Evolutionary conservation across 2,329 filamentous ascomycete species (phyloP).

Genomic region (Orbilia oligospora): DNA sequence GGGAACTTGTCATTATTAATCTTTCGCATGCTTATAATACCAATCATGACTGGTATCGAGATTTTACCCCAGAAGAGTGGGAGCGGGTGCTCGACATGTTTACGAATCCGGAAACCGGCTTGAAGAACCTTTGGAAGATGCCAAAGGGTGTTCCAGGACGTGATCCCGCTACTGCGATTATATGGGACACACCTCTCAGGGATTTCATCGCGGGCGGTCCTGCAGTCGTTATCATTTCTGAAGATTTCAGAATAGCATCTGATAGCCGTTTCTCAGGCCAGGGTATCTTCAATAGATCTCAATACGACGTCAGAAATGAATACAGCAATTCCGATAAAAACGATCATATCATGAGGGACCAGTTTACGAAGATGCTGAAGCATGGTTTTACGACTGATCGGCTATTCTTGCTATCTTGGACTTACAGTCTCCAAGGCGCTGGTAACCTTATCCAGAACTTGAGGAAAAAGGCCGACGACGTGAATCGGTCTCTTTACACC

Average conservation of each 20-base stretch:
- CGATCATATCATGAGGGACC: constrained; percentile 1
- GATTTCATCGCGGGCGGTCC: constrained; percentile 26
- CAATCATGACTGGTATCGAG: constrained; percentile 65
- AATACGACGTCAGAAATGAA: constrained; percentile 17
- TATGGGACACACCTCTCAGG: constrained; percentile 64
- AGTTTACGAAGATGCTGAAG: constrained; percentile 27
- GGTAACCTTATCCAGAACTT: not conserved
- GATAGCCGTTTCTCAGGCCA: constrained; percentile 22
- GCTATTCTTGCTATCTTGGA: constrained; percentile 30
- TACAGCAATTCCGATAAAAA: constrained; percentile 18
- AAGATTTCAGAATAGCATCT: not conserved
- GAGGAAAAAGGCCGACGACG: constrained; percentile 17
- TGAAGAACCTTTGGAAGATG: constrained; percentile 60
- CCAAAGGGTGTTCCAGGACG: constrained; percentile 55
- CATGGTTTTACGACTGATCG: constrained; percentile 13
- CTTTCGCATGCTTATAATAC: constrained; percentile 68
- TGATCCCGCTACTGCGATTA: constrained; percentile 63
- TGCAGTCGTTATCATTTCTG: constrained; percentile 20
- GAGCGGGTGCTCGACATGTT: constrained; percentile 69
- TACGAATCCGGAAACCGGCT: constrained; percentile 68
- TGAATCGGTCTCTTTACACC: constrained; percentile 17
- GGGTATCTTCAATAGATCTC: constrained; percentile 31
- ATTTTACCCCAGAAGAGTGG: constrained; percentile 67
- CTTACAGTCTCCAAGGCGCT: constrained; percentile 1
- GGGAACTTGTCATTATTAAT: constrained; percentile 69